Base-by-base conservation (phyloP, 169 alveolate species). In the Cryptosporidium parvum region DNA sequence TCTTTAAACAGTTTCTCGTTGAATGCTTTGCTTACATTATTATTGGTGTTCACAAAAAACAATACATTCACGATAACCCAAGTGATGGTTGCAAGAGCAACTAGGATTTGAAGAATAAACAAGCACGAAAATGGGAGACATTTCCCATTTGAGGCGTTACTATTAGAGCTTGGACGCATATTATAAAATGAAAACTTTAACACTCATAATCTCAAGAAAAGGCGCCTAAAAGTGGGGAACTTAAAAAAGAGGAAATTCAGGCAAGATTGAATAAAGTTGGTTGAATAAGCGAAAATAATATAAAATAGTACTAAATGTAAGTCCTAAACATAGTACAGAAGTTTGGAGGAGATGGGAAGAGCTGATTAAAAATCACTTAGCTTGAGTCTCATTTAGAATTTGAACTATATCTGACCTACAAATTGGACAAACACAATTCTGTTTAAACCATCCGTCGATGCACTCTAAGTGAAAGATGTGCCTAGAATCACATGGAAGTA, bases 401-500 rank as follows among this genome's bases (percentile, higher is more conserved):
- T 44, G 68, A 45, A 80, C 80, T 35, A 80, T 39, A 59, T 80
- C 89, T 31, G 89, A 80, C 52, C 89, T 80, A 59, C 89, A 80
- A 42, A 80, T 80, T 9, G 89, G 89, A n/a, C 89, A 80, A 45
- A 65, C 89, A 62, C 75, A 62, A 67, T 80, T 80, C 62, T 80
- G 80, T 51, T 80, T 59, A 26, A 80, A 80, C 89, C 89, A 80
- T 33, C 75, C 89, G 62, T 80, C 89, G 44, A 80, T 80, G 56
- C 89, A 80, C 23, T 80, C 89, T 48, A 42, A 45, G 52, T 80
- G 89, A 44, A 62, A 80, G 33, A 80, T 80, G 31, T 80, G 89
- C 12, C 89, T 59, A 35, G 53, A 29, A 44, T 80, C 89, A 31
- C 89, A 80, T 39, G 89, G 89, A 12, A 80, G 68, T 16, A 80